Evolutionary conservation across 225 moss, liverwort and hornwort species (phyloP).

Genomic region (Takakia lepidozioides): DNA sequence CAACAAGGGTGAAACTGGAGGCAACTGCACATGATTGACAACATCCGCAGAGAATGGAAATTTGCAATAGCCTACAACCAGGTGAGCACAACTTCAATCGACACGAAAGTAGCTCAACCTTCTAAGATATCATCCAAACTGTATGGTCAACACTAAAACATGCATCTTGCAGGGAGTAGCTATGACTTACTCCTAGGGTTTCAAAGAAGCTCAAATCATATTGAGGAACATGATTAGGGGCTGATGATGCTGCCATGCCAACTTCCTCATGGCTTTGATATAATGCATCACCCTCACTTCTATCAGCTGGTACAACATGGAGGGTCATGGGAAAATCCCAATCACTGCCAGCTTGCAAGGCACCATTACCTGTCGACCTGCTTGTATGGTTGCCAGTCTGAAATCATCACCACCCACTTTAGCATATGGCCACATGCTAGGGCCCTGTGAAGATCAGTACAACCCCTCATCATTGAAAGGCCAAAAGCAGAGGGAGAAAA

Average conservation of each 20-base stretch:
- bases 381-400: slow-evolving; percentile 19
- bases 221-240: slow-evolving; percentile 16
- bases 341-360: slow-evolving; percentile 23
- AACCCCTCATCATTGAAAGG: too few relatives aligned
- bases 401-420: slow-evolving; percentile 10
- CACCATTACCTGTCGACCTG: neutral
- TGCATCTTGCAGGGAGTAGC: neutral
- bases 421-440: neutral
- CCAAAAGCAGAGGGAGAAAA: too few relatives aligned
- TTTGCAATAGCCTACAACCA: too few relatives aligned
- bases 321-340: slow-evolving; percentile 21
- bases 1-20: too few relatives aligned
- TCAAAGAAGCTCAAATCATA: slow-evolving; percentile 53
- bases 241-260: slow-evolving; percentile 12
- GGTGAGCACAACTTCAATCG: too few relatives aligned
- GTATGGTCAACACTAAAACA: neutral
- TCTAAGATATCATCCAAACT: too few relatives aligned
- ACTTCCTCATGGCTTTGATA: slow-evolving; percentile 9
- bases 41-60: too few relatives aligned
- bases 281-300: slow-evolving; percentile 9
- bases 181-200: slow-evolving; percentile 28
- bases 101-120: too few relatives aligned
- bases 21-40: too few relatives aligned
- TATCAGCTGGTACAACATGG: slow-evolving; percentile 10
- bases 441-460: too few relatives aligned